These are phyloP conservation scores for Ustilago curta DNA, from an alignment of 1,284 basidiomycete genomes.

Conservation along the genomic window DNA sequence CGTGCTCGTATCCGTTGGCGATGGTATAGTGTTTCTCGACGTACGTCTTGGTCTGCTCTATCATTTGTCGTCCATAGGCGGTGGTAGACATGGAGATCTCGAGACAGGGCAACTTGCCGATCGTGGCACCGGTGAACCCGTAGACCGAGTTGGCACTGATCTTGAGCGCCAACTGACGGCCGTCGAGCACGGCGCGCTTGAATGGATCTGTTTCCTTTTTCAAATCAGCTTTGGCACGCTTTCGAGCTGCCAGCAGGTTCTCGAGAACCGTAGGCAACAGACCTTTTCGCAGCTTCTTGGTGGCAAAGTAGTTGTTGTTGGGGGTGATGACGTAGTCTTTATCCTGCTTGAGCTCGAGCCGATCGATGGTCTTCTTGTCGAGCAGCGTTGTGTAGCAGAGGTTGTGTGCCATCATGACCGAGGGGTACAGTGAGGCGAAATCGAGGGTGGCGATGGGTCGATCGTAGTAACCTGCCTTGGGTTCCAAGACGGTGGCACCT, in stretches of 20 bases:
- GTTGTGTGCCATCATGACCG: slow-evolving; percentile 70
- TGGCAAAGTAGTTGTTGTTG: slow-evolving; percentile 69
- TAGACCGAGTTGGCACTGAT: slow-evolving; percentile 69
- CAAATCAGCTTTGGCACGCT: slow-evolving; percentile 67
- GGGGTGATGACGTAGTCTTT: slow-evolving; percentile 67
- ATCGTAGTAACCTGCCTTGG: slow-evolving; percentile 69
- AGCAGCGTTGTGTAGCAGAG: slow-evolving; percentile 69
- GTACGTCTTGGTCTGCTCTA: slow-evolving; percentile 65
- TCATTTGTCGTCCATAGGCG: slow-evolving; percentile 69
- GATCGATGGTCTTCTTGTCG: slow-evolving; percentile 66
- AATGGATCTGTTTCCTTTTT: slow-evolving; percentile 69
- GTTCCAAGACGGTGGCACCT: slow-evolving; percentile 68
- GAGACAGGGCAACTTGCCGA: slow-evolving; percentile 68
- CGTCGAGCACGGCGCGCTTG: slow-evolving; percentile 67
- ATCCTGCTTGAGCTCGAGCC: slow-evolving; percentile 60
- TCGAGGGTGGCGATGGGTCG: slow-evolving; percentile 67
- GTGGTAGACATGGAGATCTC: slow-evolving; percentile 69
- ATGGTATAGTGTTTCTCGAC: slow-evolving; percentile 67
- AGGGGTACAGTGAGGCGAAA: slow-evolving; percentile 69
- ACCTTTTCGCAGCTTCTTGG: slow-evolving; percentile 60
- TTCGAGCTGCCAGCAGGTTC: slow-evolving; percentile 63
- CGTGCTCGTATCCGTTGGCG: slow-evolving; percentile 67
- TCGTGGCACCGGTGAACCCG: slow-evolving; percentile 68
- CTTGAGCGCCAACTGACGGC: slow-evolving; percentile 68
- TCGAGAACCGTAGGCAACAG: slow-evolving; percentile 67